Base-by-base conservation (phyloP, 768 basidiomycete species). In the Phaffia australis region DNA sequence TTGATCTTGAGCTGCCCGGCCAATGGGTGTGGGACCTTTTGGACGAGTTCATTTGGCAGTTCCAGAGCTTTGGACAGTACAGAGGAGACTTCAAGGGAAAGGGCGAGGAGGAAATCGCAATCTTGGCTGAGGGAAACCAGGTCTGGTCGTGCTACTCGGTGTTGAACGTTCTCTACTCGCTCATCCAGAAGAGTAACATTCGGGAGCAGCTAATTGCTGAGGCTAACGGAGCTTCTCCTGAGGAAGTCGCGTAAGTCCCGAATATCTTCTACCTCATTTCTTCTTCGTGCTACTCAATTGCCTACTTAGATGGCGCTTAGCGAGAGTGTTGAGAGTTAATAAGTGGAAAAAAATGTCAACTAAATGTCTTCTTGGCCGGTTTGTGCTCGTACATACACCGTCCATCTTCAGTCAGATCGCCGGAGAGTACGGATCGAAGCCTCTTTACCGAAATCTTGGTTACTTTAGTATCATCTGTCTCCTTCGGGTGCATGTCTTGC, bases 141-240 rank as follows among this genome's bases (percentile, higher is more conserved):
- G 87, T 93, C 65, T 99, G 95, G 95, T 91, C 87, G 72, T 94
- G 91, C 60, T 99, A 99, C 80, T 92, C 88, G 70, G 94, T 98
- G 30, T 82, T 99, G 72, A 98, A 99, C 78, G 94, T 99, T 49
- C 82, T 99, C 30, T 99, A 99, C 80, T 97, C 92, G 23, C 82
- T 99, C 72, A 93, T 99, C 70, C 94, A 98, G 82, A 98, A 98
- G 78, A 89, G 88, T 6, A 86, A 85, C 76, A 88, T 92, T 77
- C 91, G 93, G 77, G 92, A 97, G 75, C 89, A 92, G 77, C 85
- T 99, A 68, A 75, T 80, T 68, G 93, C 94, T 8, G 83, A 85
- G 66, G 84, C 88, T 72, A 81, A 85, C 70, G 88, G 90, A 29
- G 87, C 88, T 76, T 81, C 83, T 11, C 79, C 83, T 0, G 90